phyloP scores from a whole-genome alignment of 1,284 basidiomycete species.

The Pseudozyma pruni region DNA sequence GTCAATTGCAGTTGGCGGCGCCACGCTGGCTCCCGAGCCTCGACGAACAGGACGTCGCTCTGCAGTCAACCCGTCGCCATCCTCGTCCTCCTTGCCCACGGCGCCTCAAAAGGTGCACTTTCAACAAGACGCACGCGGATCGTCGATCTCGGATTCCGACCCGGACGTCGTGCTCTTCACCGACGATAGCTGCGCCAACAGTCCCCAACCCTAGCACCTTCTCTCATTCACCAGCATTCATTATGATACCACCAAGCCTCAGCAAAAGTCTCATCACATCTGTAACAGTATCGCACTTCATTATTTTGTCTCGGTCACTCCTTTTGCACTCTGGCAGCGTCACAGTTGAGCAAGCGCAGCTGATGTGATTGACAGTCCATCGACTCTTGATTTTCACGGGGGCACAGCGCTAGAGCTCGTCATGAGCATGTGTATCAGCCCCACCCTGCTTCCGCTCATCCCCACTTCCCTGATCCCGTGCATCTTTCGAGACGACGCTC shows the following conservation, averaged over 20 bases:
- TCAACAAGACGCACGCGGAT: background rate
- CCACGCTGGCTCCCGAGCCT: background rate
- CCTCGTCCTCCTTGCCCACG: too few relatives aligned
- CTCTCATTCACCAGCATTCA: background rate
- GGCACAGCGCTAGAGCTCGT: slow-evolving; percentile 19
- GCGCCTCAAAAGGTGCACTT: background rate
- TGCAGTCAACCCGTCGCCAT: background rate
- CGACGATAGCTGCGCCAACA: slow-evolving; percentile 13
- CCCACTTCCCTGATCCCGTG: background rate
- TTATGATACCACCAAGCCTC: background rate
- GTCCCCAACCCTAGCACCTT: background rate
- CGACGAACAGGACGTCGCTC: background rate
- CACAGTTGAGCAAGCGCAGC: too few relatives aligned
- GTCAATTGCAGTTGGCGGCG: slow-evolving; percentile 17
- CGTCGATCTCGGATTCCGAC: slow-evolving; percentile 20
- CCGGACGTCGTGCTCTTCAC: slow-evolving; percentile 14
- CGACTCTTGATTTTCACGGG: too few relatives aligned
- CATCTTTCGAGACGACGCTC: slow-evolving; percentile 8
- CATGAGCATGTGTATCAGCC: slow-evolving; percentile 8
- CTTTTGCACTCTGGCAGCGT: too few relatives aligned
- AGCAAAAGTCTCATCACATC: background rate
- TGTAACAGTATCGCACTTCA: too few relatives aligned
- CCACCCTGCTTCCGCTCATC: background rate
- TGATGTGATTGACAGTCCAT: too few relatives aligned
- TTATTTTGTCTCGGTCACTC: too few relatives aligned